Percentiles rank a stretch among this genome's conserved stretches.
phyloP scores from a whole-genome alignment of 768 basidiomycete genomes.

The Phylloporus sp. region DNA sequence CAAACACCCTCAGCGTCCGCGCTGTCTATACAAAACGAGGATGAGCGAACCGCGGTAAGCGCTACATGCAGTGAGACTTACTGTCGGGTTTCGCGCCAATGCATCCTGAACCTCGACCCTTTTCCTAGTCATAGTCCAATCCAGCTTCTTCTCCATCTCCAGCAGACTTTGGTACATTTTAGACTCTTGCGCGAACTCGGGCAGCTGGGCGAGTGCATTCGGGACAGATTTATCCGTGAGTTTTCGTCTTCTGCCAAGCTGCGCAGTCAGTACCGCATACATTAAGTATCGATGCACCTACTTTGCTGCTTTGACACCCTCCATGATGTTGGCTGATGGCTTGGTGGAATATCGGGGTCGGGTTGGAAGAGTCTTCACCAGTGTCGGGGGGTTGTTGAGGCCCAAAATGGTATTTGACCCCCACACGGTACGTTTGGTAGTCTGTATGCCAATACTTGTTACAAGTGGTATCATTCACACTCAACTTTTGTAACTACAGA shows the following conservation, averaged over 20 bases:
- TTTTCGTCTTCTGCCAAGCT: constrained; percentile 59
- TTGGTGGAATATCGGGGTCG: no score
- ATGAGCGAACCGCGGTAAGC: background rate
- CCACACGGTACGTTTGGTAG: background rate
- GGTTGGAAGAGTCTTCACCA: no score
- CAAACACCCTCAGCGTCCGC: constrained; percentile 78
- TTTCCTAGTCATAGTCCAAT: constrained; percentile 94
- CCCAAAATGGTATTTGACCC: constrained; percentile 8
- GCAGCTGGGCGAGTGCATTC: constrained; percentile 67
- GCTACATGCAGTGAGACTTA: constrained; percentile 1
- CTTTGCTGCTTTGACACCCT: constrained; percentile 35
- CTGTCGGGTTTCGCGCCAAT: constrained; percentile 68
- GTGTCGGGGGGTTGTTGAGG: background rate
- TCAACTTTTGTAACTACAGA: no score
- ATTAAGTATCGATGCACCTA: constrained; percentile 7
- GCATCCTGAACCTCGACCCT: constrained; percentile 89
- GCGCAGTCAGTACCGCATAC: background rate
- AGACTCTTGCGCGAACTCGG: constrained; percentile 77
- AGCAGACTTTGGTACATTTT: constrained; percentile 82
- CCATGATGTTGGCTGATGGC: constrained; percentile 12
- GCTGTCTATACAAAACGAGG: constrained; percentile 54
- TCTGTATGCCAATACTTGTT: no score
- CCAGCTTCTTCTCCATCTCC: constrained; percentile 86
- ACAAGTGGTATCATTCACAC: no score
- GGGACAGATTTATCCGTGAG: constrained; percentile 78